Evolutionary conservation across 352 stramenopile species (phyloP), one percentile per base, ranked within the genome.

Genomic region (Phytophthora aleatoria): DNA sequence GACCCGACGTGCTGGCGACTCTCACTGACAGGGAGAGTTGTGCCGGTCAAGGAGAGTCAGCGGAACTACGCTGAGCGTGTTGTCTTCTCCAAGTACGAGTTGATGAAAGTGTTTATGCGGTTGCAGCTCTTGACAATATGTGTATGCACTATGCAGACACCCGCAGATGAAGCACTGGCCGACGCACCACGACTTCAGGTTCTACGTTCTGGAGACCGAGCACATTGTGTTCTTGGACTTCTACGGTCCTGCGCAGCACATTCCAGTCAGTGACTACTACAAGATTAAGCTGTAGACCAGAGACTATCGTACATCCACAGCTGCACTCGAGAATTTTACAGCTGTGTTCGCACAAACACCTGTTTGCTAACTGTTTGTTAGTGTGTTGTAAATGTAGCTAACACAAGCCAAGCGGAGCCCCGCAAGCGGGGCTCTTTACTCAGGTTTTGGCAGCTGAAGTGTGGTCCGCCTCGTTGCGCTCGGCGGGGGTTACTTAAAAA

Each of bases 1-100:
- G 81, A 92, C 59, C 81, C 83, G 28, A 92, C 81, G 31, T 92
- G 81, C 66, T 90, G 77, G 79, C 76, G 83, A 13, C 36, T 89
- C 26, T 81, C 80, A 35, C 45, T 91, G 30, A 66, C 76, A 5
- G 83, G 83, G 48, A 75, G 67, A 43, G 70, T 91, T 9, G 61
- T 69, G 27, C 78, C 72, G 0, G 77, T 89, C 5, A 28, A 65
- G 0, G 56, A 53, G 1, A 68, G 67, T 7, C 64, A 82, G 26
- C 68, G 73, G 39, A 62, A 63, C 9, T 76, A 76, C 45, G 80
- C 84, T 11, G 71, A 86, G 30, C 54, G 74, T 15, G 81, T 79
- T 31, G 67, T 92, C 15, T 92, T 90, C 55, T 90, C 83, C 50
- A 75, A 75, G 67, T 75, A 54, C 10, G 58, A 48, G 3, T 15